These are phyloP conservation scores for Balamuthia mandrillaris DNA, from an alignment of 208 protist genomes.

Conservation along the genomic window DNA sequence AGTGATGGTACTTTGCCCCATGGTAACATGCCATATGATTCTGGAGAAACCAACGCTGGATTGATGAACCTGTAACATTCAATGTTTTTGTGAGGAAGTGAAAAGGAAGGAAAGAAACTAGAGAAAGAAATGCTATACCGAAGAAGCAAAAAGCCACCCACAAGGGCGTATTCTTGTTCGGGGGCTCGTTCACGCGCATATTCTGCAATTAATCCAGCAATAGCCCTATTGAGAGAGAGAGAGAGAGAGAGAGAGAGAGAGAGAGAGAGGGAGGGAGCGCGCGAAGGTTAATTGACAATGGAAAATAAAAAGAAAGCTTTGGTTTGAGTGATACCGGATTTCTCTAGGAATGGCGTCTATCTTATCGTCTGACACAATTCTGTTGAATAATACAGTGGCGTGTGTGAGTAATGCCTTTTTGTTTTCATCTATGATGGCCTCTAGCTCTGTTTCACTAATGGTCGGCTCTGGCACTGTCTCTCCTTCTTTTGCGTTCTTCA, in stretches of 20 bases:
- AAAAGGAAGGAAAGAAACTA: not conserved
- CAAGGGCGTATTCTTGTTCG: not conserved
- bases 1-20: not conserved
- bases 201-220: constrained; percentile 10
- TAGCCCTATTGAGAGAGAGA: not conserved
- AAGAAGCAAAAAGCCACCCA: constrained; percentile 15
- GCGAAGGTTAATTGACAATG: no score
- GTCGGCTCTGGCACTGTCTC: no score
- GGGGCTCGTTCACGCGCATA: not conserved
- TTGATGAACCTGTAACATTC: not conserved
- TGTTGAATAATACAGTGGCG: not conserved
- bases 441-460: no score
- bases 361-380: constrained; percentile 8
- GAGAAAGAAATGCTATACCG: not conserved
- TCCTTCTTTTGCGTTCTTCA: no score
- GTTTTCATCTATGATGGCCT: not conserved
- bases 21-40: constrained; percentile 28
- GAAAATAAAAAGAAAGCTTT: not conserved
- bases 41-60: not conserved
- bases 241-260: not conserved
- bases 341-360: not conserved
- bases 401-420: not conserved
- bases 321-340: constrained; percentile 24
- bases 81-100: not conserved
- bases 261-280: not conserved